Conservation (phyloP, 176 grass and related monocot species). For the Eleusine indica region DNA sequence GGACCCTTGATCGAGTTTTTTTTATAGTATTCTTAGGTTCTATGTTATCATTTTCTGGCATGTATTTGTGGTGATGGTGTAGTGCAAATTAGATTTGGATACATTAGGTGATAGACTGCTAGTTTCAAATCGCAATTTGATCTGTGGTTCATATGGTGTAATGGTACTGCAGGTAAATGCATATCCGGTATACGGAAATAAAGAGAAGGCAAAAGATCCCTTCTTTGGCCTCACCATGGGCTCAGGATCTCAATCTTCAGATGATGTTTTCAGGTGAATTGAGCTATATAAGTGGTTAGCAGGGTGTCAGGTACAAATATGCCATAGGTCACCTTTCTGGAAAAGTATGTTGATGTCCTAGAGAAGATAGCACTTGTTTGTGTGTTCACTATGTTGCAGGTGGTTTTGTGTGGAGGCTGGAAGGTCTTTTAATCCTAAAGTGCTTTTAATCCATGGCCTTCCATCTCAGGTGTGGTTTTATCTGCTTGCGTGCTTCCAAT, state of each 20-base stretch:
- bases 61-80: neutral
- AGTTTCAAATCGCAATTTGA: neutral
- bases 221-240: conserved; percentile 97
- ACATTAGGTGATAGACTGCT: conserved; percentile 13
- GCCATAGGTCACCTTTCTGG: conserved; percentile 31
- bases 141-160: neutral
- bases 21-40: neutral
- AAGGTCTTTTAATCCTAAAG: conserved; percentile 64
- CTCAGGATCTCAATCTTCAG: conserved; percentile 67
- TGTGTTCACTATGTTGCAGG: conserved; percentile 47
- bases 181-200: conserved; percentile 72
- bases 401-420: conserved; percentile 89
- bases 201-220: conserved; percentile 90
- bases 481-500: conserved; percentile 10
- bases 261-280: conserved; percentile 89
- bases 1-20: no score
- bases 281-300: conserved; percentile 49
- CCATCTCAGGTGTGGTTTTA: conserved; percentile 76
- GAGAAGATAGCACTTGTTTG: conserved; percentile 10
- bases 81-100: neutral
- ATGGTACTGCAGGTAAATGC: conserved; percentile 66
- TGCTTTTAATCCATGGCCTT: conserved; percentile 88
- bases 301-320: conserved; percentile 53
- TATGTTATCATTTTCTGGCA: neutral
- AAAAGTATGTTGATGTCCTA: conserved; percentile 18